Evolutionary conservation across 441 rosid species (phyloP).

Genomic region (Macaranga tanarius): DNA sequence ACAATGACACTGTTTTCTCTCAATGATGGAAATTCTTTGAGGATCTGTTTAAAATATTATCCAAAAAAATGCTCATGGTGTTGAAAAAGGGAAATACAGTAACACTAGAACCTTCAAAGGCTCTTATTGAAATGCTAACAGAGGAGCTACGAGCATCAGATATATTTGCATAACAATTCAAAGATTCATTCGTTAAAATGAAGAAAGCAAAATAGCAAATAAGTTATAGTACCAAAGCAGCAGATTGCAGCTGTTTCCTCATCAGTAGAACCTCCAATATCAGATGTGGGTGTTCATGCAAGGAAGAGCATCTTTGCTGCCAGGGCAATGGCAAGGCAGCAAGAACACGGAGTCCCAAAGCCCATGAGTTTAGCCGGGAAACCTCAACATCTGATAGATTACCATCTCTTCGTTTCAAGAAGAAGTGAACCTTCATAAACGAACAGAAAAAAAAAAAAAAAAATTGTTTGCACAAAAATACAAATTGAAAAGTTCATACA

Average conservation of each 20-base stretch:
- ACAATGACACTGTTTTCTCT: conserved; percentile 71
- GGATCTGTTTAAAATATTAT: conserved; percentile 57
- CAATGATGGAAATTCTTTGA: conserved; percentile 85
- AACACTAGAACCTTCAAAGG: not conserved
- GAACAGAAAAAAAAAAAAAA: conserved; percentile 30
- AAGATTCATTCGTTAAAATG: conserved; percentile 10
- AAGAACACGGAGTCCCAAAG: conserved; percentile 94
- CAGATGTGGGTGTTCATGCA: conserved; percentile 95
- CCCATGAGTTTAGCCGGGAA: conserved; percentile 94
- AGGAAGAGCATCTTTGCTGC: conserved; percentile 98
- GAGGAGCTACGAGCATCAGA: conserved; percentile 15
- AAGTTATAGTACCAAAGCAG: conserved; percentile 63
- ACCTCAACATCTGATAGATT: conserved; percentile 80
- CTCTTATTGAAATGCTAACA: conserved; percentile 12
- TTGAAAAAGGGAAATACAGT: conserved; percentile 16
- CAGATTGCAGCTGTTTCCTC: conserved; percentile 96
- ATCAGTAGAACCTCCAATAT: conserved; percentile 94
- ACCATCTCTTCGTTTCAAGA: conserved; percentile 87
- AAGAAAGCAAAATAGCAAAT: conserved; percentile 24
- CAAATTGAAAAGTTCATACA: conserved; percentile 10
- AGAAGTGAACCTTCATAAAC: conserved; percentile 84
- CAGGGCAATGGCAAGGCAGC: conserved; percentile 97
- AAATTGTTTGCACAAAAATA: conserved; percentile 11
- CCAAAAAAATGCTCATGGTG: conserved; percentile 28
- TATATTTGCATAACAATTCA: conserved; percentile 16